Evolutionary conservation across 1,284 basidiomycete species (phyloP).

Genomic region (Rhodotorula sp.): DNA sequence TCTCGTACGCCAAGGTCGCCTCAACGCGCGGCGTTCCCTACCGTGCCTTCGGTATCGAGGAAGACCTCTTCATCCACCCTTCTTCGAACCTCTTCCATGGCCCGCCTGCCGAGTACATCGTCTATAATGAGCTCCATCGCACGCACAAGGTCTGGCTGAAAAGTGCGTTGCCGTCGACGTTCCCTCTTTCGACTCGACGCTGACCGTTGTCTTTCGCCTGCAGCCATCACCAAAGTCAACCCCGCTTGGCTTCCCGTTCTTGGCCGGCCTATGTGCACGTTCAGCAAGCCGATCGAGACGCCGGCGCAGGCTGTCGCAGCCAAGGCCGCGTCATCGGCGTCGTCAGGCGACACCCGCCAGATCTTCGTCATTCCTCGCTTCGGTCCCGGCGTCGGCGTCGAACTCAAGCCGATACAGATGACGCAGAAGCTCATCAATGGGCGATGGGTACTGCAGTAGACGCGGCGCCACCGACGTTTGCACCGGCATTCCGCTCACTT

Average conservation of each 20-base stretch:
- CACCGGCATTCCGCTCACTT: no score
- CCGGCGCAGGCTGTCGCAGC: conserved; percentile 50
- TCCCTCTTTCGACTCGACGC: conserved; percentile 5
- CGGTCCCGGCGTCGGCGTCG: conserved; percentile 71
- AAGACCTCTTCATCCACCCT: conserved; percentile 92
- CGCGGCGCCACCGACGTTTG: neutral
- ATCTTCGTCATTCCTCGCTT: conserved; percentile 74
- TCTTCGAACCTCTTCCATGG: conserved; percentile 71
- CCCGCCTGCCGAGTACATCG: conserved; percentile 80
- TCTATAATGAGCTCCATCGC: conserved; percentile 77
- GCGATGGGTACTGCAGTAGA: conserved; percentile 48
- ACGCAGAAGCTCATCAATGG: conserved; percentile 52
- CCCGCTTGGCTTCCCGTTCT: conserved; percentile 82
- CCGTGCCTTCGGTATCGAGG: conserved; percentile 72
- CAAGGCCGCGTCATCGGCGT: conserved; percentile 37
- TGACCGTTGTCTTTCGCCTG: conserved; percentile 14
- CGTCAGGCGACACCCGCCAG: conserved; percentile 53
- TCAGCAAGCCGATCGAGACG: conserved; percentile 49
- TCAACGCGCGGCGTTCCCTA: conserved; percentile 81
- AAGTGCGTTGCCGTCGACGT: conserved; percentile 57
- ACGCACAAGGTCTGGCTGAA: conserved; percentile 77
- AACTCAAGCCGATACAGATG: conserved; percentile 71
- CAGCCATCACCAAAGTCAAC: conserved; percentile 81
- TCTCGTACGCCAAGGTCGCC: conserved; percentile 65
- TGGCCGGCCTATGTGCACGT: conserved; percentile 78